Evolutionary conservation across 495 filamentous ascomycete genomes (phyloP), one percentile per base, ranked within the genome.

Genomic region (Astrothelium macrocarpum): DNA sequence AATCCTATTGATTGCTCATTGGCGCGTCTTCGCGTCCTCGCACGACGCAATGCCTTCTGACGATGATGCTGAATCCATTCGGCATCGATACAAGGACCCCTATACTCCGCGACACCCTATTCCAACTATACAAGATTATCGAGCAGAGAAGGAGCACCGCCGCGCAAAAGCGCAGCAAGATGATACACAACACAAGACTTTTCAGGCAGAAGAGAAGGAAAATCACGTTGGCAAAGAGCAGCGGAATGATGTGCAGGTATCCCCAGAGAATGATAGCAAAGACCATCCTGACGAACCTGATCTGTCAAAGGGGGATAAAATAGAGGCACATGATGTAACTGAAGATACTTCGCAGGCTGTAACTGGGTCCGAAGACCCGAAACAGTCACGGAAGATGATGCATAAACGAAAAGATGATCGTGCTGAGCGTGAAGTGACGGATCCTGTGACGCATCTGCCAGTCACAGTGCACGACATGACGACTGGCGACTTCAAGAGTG

Each of bases 381-480:
- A 78, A 67, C 72, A 84, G 61, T 82, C 82, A 67, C 75, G 85
- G 28, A 86, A 87, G 72, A 71, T 80, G 39, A 77, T 80, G 62
- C 81, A 84, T 63, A 77, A 82, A 59, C 63, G 65, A 42, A 68
- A 66, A 60, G 75, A 81, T 34, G 77, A 81, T 42, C 66, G 70
- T 42, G 78, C 78, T 32, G 81, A 81, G 18, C 78, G 85, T 16
- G 76, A 85, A 68, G 86, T 89, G n/a, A 89, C 85, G 5, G 86
- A 89, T 72, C 86, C 86, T 0, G 81, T 89, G 16, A 89, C 86
- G 0, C 86, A 89, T 71, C 73, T 89, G 1, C 85, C 85, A 4
- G 76, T 88, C 25, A 72, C 71, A 23, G 83, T 88, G 42, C 85
- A 87, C 68, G 86, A 88, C 67, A 82, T 82, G 65, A 88, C 85